Evolutionary conservation across 2,329 filamentous ascomycete genomes (phyloP).

Genomic region (Scedosporium minutisporum): DNA sequence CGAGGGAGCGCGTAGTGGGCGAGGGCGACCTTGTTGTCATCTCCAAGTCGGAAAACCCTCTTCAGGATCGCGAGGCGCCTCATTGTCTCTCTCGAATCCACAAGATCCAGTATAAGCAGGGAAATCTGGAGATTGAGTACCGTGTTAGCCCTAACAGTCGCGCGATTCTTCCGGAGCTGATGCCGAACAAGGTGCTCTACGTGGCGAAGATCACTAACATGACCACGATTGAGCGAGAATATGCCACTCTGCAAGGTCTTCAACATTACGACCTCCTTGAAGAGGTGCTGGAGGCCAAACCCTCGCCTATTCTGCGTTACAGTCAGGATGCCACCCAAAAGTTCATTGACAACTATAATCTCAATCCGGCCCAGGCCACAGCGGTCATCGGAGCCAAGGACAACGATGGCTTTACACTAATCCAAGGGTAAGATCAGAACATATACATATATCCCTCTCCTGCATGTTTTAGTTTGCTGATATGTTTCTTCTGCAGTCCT

Average conservation of each 20-base stretch:
- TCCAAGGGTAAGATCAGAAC: conserved; percentile 60
- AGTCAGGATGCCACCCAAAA: conserved; percentile 60
- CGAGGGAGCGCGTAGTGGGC: conserved; percentile 49
- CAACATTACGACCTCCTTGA: conserved; percentile 95
- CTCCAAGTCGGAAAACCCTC: conserved; percentile 62
- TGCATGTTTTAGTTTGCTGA: not conserved
- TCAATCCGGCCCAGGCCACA: conserved; percentile 83
- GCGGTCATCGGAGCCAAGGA: conserved; percentile 86
- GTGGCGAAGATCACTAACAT: conserved; percentile 84
- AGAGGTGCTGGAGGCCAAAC: conserved; percentile 80
- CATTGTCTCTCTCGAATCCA: conserved; percentile 83
- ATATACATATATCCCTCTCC: conserved; percentile 1
- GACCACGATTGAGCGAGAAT: conserved; percentile 91
- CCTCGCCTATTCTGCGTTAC: conserved; percentile 79
- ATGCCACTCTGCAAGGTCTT: conserved; percentile 78
- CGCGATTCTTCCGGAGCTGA: conserved; percentile 52
- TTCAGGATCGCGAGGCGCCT: conserved; percentile 53
- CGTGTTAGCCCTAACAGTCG: conserved; percentile 62
- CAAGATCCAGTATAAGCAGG: conserved; percentile 71
- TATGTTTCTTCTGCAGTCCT: conserved; percentile 41
- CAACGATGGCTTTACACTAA: conserved; percentile 93
- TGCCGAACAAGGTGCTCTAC: conserved; percentile 59
- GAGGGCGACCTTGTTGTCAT: conserved; percentile 87
- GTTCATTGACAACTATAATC: conserved; percentile 65
- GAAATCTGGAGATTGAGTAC: conserved; percentile 74